Percentiles rank a stretch among this genome's conserved stretches.
Evolutionary conservation across 768 basidiomycete genomes (phyloP).

Genomic region (Boletellus ananiceps): DNA sequence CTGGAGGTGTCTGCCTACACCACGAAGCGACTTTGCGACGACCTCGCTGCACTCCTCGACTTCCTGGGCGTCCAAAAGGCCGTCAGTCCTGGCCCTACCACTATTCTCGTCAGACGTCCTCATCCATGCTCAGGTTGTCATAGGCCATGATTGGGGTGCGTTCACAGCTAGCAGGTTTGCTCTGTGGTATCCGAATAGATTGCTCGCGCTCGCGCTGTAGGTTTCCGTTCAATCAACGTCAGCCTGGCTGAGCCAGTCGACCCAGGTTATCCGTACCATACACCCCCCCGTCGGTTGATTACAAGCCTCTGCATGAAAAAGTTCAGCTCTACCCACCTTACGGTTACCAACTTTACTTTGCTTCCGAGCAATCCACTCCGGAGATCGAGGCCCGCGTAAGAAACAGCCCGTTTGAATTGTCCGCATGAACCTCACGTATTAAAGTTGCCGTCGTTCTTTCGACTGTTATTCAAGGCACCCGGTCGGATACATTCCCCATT

Average conservation of each 20-base stretch:
- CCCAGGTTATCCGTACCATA: conserved; percentile 64
- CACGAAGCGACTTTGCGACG: conserved; percentile 53
- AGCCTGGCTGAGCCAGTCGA: not conserved
- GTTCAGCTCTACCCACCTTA: conserved; percentile 50
- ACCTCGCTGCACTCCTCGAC: conserved; percentile 65
- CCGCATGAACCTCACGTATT: conserved; percentile 21
- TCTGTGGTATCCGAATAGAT: conserved; percentile 64
- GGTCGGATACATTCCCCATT: not conserved
- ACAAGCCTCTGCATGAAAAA: conserved; percentile 48
- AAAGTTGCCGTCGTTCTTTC: conserved; percentile 21
- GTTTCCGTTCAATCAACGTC: conserved; percentile 1
- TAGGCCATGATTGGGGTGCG: conserved; percentile 84
- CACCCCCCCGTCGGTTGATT: conserved; percentile 49
- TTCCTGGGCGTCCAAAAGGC: conserved; percentile 46
- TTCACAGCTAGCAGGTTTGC: conserved; percentile 61
- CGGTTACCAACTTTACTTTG: conserved; percentile 68
- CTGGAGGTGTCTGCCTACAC: conserved; percentile 51
- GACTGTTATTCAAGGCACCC: conserved; percentile 4
- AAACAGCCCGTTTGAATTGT: not conserved
- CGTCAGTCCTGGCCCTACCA: conserved; percentile 35
- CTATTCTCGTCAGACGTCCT: not conserved
- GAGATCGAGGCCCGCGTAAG: conserved; percentile 58
- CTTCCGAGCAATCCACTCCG: conserved; percentile 43
- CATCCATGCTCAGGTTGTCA: conserved; percentile 42
- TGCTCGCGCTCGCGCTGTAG: conserved; percentile 60